Evolutionary conservation across 139 green algal genomes (phyloP).

Genomic region (Chlorella sp.): DNA sequence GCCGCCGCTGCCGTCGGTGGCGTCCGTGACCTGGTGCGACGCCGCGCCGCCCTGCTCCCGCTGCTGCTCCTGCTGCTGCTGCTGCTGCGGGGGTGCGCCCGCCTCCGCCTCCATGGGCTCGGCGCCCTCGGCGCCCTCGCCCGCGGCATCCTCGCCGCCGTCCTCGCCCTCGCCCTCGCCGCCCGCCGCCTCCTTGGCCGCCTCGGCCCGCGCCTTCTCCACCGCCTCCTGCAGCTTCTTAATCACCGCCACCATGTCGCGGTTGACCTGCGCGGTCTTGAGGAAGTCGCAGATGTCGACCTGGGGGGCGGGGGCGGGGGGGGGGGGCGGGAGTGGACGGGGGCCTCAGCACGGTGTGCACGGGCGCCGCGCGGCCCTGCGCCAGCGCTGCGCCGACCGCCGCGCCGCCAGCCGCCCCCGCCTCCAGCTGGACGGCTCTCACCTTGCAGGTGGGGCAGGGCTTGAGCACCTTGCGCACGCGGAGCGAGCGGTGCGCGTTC

Average conservation of each 20-base stretch:
- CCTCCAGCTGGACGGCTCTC: not conserved
- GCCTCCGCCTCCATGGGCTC: conserved; percentile 23
- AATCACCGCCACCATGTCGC: conserved; percentile 69
- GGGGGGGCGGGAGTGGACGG: not conserved
- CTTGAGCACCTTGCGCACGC: conserved; percentile 72
- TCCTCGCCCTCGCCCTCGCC: conserved; percentile 30
- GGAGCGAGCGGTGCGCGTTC: conserved; percentile 48
- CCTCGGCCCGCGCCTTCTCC: conserved; percentile 28
- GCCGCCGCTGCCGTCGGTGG: not conserved
- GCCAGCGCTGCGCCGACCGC: too few relatives aligned
- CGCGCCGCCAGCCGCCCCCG: too few relatives aligned
- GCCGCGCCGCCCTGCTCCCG: too few relatives aligned
- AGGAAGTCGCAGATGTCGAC: conserved; percentile 83
- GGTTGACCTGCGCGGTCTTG: conserved; percentile 63
- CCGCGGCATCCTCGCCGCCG: conserved; percentile 18
- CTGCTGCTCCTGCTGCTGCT: conserved; percentile 5
- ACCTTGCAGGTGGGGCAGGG: conserved; percentile 57
- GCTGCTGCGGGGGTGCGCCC: conserved; percentile 5
- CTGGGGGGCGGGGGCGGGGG: conserved; percentile 43
- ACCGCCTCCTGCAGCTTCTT: conserved; percentile 56
- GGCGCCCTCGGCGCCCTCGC: conserved; percentile 10
- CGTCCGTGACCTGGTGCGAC: conserved; percentile 12
- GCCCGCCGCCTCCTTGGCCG: conserved; percentile 32
- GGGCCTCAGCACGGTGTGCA: not conserved
- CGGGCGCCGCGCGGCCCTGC: too few relatives aligned